Base-by-base conservation (phyloP, 164 flowering plant genomes). In the Cinnamomum micranthum region DNA sequence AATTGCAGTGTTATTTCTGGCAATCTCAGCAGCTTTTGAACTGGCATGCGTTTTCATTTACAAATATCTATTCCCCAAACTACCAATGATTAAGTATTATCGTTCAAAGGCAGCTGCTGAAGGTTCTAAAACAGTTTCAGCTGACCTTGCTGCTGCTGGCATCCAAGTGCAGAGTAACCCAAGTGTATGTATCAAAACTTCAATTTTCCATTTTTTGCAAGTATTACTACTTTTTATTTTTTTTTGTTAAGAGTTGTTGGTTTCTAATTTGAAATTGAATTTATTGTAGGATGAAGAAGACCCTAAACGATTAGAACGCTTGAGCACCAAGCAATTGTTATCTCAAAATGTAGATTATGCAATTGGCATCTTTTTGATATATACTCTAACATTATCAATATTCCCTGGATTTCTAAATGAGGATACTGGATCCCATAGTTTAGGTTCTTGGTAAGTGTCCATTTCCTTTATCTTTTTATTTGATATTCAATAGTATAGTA, bases 391-490 rank as follows among this genome's bases (percentile, higher is more conserved):
- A 2, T 73, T 93, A 70, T 90, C 96, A 0, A 89, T 91, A 64
- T 90, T 91, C 80, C 93, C 97, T 27, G 97, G 98, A 33, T 93
- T 93, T 80, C 81, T 90, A 70, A 83, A 84, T 24, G 98, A 93
- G 77, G 90, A 93, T 74, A 90, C 93, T 33, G 97, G 97, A 47
- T 62, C 81, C 19, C 97, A 93, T 77, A 78, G 88, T 73, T 78
- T 93, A 64, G 92, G 95, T 2, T 58, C 80, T 69, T 93, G 60
- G 60, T 55, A 55, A 15, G 60, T 55, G 17, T 20, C n/a, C 13
- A 20, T 55, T 55, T 55, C 17, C 60, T 55, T 15, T 19, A 20
- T 20, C 60, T 55, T 55, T 15, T 15, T 15, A 55, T 4, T 20
- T 55, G 60, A 55, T 20, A 3, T 55, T 55, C n/a, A 20, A 15